phyloP scores from a whole-genome alignment of 805 yeast species.

The Suhomyces prunicola region DNA sequence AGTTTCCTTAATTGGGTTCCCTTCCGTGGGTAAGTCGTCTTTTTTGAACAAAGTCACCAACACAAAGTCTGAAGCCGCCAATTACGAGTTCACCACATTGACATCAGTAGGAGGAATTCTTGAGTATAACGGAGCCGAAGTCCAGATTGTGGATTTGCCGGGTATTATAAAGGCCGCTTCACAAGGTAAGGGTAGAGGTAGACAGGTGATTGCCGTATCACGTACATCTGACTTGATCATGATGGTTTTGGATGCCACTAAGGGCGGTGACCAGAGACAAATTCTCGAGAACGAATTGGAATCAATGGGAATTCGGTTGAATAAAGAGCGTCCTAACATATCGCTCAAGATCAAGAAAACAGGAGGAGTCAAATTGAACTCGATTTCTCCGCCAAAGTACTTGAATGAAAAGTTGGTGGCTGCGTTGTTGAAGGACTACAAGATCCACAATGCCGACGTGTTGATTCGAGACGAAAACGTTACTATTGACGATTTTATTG shows the following conservation, averaged over 20 bases:
- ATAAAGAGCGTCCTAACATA: constrained; percentile 74
- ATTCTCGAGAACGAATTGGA: constrained; percentile 87
- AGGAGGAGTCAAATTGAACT: constrained; percentile 87
- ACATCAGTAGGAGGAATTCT: constrained; percentile 96
- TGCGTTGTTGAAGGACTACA: constrained; percentile 78
- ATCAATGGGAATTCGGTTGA: constrained; percentile 88
- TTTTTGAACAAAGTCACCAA: constrained; percentile 85
- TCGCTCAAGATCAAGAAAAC: constrained; percentile 75
- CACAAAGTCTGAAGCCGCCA: constrained; percentile 92
- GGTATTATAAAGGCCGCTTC: constrained; percentile 97
- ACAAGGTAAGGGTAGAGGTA: constrained; percentile 96
- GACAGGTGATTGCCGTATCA: constrained; percentile 95
- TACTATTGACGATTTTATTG: constrained; percentile 90
- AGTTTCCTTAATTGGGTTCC: constrained; percentile 92
- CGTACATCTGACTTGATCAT: constrained; percentile 89
- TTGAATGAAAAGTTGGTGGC: constrained; percentile 77
- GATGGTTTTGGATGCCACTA: constrained; percentile 95
- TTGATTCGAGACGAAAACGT: constrained; percentile 83
- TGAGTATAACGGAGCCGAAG: constrained; percentile 94
- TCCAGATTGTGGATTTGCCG: constrained; percentile 95
- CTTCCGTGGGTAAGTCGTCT: constrained; percentile 96
- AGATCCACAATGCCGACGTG: constrained; percentile 91
- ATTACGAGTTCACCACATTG: constrained; percentile 91
- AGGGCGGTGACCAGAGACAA: constrained; percentile 82
- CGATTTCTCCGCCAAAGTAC: constrained; percentile 76